Percentiles rank a stretch among this genome's conserved stretches.
Evolutionary conservation across 352 stramenopile genomes (phyloP).

Genomic region (Aphanomyces cochlioides): DNA sequence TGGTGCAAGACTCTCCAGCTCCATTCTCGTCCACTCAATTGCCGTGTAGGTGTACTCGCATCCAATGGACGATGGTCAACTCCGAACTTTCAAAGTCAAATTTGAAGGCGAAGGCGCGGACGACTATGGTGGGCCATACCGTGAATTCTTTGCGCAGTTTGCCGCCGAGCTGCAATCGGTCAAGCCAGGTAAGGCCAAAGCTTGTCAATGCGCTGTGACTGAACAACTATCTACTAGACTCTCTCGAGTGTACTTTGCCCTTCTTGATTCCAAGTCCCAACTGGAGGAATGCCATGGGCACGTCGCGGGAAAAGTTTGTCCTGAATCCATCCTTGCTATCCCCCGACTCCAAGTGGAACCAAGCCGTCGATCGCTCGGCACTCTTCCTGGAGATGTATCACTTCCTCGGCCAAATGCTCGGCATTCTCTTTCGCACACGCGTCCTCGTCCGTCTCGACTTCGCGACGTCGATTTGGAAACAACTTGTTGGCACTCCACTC

Average conservation of each 20-base stretch:
- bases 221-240: neutral
- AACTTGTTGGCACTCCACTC: constrained; percentile 50
- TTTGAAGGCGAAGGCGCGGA: constrained; percentile 93
- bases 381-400: constrained; percentile 81
- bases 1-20: constrained; percentile 35
- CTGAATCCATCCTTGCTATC: constrained; percentile 49
- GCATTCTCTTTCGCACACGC: constrained; percentile 75
- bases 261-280: constrained; percentile 87
- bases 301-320: constrained; percentile 81
- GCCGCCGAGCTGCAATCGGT: constrained; percentile 48
- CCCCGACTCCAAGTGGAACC: constrained; percentile 29
- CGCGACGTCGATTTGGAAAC: constrained; percentile 66
- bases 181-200: constrained; percentile 20
- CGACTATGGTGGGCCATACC: constrained; percentile 92
- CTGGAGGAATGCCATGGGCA: constrained; percentile 71
- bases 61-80: constrained; percentile 89
- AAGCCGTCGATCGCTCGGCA: constrained; percentile 46
- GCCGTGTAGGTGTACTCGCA: constrained; percentile 68
- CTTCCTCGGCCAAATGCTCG: constrained; percentile 89
- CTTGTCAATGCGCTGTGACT: neutral
- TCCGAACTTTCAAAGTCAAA: constrained; percentile 91
- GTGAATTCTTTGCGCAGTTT: constrained; percentile 90
- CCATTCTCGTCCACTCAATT: neutral
- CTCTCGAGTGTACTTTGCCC: constrained; percentile 58
- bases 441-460: constrained; percentile 76